These are phyloP conservation scores for Solanum hybrid DNA, from an alignment of 305 asterid species.

Conservation along the genomic window DNA sequence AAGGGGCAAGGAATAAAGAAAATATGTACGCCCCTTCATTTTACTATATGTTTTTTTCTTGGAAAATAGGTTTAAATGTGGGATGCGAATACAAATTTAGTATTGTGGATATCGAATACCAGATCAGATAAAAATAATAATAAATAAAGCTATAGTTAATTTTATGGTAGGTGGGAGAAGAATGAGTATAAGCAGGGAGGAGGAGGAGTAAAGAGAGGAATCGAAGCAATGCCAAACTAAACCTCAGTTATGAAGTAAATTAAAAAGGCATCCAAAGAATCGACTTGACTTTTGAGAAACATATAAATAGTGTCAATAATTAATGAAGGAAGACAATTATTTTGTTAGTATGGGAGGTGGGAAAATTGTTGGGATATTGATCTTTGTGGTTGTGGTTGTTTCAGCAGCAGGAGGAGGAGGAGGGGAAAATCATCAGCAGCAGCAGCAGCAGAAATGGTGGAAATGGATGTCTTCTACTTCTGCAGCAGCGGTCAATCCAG, in stretches of 20 bases:
- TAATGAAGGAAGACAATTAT: neutral
- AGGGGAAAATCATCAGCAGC: constrained; percentile 26
- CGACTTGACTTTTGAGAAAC: constrained; percentile 14
- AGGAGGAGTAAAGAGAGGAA: constrained; percentile 10
- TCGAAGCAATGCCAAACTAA: constrained; percentile 16
- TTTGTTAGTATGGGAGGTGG: constrained; percentile 16
- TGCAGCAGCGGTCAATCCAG: constrained; percentile 18
- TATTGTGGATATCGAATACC: neutral
- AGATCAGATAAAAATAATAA: neutral
- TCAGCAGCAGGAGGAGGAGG: constrained; percentile 32
- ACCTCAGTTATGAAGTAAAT: constrained; percentile 32
- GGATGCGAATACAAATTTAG: too few relatives aligned
- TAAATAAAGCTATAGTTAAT: neutral
- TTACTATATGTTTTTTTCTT: neutral
- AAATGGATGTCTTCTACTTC: constrained; percentile 29
- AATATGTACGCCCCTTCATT: neutral
- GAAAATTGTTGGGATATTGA: constrained; percentile 22
- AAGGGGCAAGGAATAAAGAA: neutral
- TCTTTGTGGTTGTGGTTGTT: constrained; percentile 24
- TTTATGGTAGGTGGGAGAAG: neutral
- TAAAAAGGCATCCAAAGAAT: constrained; percentile 14
- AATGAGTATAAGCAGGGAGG: neutral
- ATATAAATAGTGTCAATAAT: neutral
- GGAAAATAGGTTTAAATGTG: neutral
- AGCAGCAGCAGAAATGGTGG: constrained; percentile 49